phyloP scores from a whole-genome alignment of 768 basidiomycete genomes.

The Leccinum barrowsii region DNA sequence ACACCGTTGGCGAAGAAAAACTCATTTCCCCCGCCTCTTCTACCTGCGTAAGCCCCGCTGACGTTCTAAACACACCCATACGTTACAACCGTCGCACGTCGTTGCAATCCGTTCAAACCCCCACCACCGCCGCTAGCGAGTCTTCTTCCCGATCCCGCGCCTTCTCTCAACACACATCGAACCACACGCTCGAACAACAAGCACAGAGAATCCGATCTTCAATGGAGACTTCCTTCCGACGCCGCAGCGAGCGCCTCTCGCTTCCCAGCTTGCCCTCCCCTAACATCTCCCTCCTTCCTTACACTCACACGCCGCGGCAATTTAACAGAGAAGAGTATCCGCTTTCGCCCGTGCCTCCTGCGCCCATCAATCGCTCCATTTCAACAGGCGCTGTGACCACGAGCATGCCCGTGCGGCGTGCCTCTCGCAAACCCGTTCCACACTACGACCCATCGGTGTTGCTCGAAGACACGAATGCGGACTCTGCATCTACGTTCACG shows the following conservation, averaged over 20 bases:
- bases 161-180: constrained; percentile 10
- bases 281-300: constrained; percentile 12
- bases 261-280: constrained; percentile 24
- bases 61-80: constrained; percentile 17
- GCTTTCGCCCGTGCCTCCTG: constrained; percentile 19
- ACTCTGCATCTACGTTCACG: constrained; percentile 22
- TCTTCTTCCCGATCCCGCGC: constrained; percentile 9
- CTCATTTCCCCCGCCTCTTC: constrained; percentile 14
- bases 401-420: constrained; percentile 25
- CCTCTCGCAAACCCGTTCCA: constrained; percentile 56
- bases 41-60: constrained; percentile 15
- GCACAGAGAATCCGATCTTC: constrained; percentile 31
- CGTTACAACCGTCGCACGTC: constrained; percentile 20
- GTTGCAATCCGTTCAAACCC: constrained; percentile 13
- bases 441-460: constrained; percentile 39
- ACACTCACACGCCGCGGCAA: constrained; percentile 15
- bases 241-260: constrained; percentile 29
- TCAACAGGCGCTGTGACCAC: constrained; percentile 24
- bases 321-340: constrained; percentile 30
- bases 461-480: constrained; percentile 17
- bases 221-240: constrained; percentile 26
- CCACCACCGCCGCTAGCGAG: constrained; percentile 1
- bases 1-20: constrained; percentile 22
- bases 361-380: constrained; percentile 27
- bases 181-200: constrained; percentile 27